Evolutionary conservation across 2,329 filamentous ascomycete genomes (phyloP), one percentile per base, ranked within the genome.

Genomic region (Cladophialophora carrionii): DNA sequence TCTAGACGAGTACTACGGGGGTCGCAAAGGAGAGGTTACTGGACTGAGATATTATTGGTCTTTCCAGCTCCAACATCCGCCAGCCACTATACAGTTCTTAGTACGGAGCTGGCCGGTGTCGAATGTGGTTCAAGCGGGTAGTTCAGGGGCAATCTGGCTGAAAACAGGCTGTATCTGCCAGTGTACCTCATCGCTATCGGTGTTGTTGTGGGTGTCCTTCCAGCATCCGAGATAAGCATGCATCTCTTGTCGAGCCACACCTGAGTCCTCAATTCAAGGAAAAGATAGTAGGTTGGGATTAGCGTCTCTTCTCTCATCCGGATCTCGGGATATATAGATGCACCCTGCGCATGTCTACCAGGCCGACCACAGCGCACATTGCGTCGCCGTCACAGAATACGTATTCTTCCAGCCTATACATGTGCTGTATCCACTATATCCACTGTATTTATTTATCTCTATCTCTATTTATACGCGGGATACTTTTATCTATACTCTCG

Each of bases 401-500:
- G 26, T n/a, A n/a, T n/a, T n/a, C 26, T 29, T 3, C 6, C 26
- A 29, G 26, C 26, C 3, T 29, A 29, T 6, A 29, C 26, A 29
- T 3, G 3, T 29, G 6, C 26, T 29, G 26, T 29, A 7, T 41
- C 14, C 7, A 17, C 17, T 43, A 8, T 8, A 17, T 17, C 3
- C 12, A 41, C 4, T 17, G 14, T 5, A 41, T 41, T 29, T 29
- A 29, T 29, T 29, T 17, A 17, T 17, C 37, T 43, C n/a, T 20
- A 0, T n/a, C 2, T n/a, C 14, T n/a, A 41, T 41, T 6, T n/a
- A 17, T 4, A 17, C 6, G 1, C 4, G n/a, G n/a, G n/a, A n/a
- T n/a, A n/a, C n/a, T n/a, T 37, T 10, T n/a, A n/a, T n/a, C 41
- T 20, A 41, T 8, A 57, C 31, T 29, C 37, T 58, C 43, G 52